Conservation (phyloP, 2,329 filamentous ascomycete species). For the Lachnellula willkommii region DNA sequence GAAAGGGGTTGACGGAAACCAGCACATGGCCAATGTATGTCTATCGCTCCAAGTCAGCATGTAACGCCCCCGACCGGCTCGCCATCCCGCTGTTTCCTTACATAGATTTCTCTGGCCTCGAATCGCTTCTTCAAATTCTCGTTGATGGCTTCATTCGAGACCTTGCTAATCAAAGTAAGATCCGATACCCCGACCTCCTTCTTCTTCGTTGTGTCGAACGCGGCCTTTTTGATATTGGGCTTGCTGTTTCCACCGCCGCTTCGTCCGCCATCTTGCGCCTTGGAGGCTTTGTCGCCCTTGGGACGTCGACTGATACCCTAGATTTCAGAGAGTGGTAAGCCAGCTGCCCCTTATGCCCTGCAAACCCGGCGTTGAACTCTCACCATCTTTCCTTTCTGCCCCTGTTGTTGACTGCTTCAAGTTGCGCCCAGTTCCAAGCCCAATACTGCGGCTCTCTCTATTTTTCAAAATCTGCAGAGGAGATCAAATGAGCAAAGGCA, state of each 20-base stretch:
- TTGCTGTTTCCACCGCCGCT: constrained; percentile 24
- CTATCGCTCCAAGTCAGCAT: constrained; percentile 34
- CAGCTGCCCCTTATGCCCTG: neutral
- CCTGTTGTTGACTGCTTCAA: constrained; percentile 7
- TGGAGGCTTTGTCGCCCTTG: constrained; percentile 30
- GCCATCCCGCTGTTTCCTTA: constrained; percentile 31
- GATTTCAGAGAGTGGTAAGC: constrained; percentile 6
- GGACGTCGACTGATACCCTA: constrained; percentile 33
- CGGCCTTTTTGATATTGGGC: constrained; percentile 84
- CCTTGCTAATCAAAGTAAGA: constrained; percentile 94
- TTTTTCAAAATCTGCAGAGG: neutral
- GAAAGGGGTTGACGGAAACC: constrained; percentile 97
- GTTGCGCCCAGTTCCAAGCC: constrained; percentile 15
- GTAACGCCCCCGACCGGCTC: neutral
- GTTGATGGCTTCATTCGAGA: constrained; percentile 98
- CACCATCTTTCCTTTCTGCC: constrained; percentile 23
- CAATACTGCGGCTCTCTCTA: neutral
- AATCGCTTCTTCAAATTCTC: constrained; percentile 98
- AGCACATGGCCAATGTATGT: constrained; percentile 99
- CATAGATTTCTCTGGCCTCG: constrained; percentile 94
- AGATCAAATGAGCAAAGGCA: neutral
- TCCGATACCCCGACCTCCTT: constrained; percentile 99
- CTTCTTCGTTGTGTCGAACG: constrained; percentile 95
- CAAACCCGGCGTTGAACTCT: constrained; percentile 2
- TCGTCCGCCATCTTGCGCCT: constrained; percentile 24